Percentiles rank a stretch among this genome's conserved stretches.
These are phyloP conservation scores for Rubia tinctorum DNA, from an alignment of 305 asterid genomes.

Conservation along the genomic window DNA sequence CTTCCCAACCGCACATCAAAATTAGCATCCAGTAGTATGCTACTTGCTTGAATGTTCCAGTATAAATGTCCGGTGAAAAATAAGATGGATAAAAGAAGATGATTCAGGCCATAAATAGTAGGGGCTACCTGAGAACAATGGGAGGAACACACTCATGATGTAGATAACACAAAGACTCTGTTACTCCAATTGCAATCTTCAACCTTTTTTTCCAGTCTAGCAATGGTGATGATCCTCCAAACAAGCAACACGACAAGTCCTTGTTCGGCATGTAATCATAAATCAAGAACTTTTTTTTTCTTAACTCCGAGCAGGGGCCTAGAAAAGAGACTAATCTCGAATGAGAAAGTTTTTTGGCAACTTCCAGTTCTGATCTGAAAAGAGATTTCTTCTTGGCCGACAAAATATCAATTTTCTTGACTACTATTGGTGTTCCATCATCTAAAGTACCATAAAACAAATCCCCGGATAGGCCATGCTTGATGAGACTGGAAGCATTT, in stretches of 20 bases:
- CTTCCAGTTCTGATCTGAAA: background rate
- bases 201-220: conserved; percentile 50
- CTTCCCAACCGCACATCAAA: conserved; percentile 83
- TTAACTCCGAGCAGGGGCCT: background rate
- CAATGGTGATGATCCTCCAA: background rate
- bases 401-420: background rate
- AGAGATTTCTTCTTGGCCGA: background rate
- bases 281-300: background rate
- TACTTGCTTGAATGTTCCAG: conserved; percentile 84
- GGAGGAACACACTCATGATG: conserved; percentile 47
- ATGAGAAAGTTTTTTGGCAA: background rate
- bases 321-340: background rate
- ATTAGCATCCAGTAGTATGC: conserved; percentile 80
- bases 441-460: background rate
- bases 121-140: conserved; percentile 51
- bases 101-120: background rate
- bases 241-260: background rate
- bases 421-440: background rate
- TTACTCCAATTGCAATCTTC: conserved; percentile 47
- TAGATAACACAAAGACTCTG: conserved; percentile 37
- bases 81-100: background rate
- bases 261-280: background rate
- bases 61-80: conserved; percentile 17
- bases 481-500: background rate
- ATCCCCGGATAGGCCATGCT: background rate